Conservation (phyloP, 345 rosid genomes). For the Odontarrhena argentea region DNA sequence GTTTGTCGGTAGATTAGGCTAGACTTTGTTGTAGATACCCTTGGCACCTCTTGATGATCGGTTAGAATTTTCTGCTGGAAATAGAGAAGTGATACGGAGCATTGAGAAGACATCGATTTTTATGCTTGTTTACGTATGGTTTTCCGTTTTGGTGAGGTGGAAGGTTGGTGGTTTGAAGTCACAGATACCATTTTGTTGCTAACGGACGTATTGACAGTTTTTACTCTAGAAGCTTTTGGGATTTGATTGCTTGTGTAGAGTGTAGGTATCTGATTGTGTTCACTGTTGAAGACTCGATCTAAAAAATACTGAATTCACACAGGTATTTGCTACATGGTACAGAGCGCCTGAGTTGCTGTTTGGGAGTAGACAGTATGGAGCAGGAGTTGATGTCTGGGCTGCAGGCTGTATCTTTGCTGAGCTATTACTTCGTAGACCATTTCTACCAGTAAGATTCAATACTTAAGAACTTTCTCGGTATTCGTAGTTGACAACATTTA, state of each 20-base stretch:
- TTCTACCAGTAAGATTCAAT: conserved; percentile 46
- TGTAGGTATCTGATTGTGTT: conserved; percentile 3
- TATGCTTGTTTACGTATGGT: not conserved
- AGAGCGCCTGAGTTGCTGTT: conserved; percentile 64
- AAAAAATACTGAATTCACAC: conserved; percentile 6
- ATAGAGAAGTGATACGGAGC: not conserved
- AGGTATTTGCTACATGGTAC: conserved; percentile 72
- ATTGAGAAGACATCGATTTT: not conserved
- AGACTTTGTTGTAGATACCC: not conserved
- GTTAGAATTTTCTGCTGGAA: not conserved
- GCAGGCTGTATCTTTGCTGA: conserved; percentile 68
- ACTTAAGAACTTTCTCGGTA: conserved; percentile 7
- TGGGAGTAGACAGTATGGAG: conserved; percentile 59
- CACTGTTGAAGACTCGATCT: conserved; percentile 5
- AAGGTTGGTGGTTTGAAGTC: not conserved
- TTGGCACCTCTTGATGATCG: conserved; percentile 2
- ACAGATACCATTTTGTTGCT: not conserved
- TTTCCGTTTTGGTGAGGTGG: not conserved
- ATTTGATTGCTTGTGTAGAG: conserved; percentile 20
- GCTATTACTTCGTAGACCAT: conserved; percentile 57
- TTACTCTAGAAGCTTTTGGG: not conserved
- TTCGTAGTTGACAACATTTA: not conserved
- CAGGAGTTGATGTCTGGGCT: conserved; percentile 71
- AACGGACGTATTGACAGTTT: not conserved
- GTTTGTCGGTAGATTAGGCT: not conserved